Conservation (phyloP, 345 rosid genomes). For the Noccaea bulbosa region DNA sequence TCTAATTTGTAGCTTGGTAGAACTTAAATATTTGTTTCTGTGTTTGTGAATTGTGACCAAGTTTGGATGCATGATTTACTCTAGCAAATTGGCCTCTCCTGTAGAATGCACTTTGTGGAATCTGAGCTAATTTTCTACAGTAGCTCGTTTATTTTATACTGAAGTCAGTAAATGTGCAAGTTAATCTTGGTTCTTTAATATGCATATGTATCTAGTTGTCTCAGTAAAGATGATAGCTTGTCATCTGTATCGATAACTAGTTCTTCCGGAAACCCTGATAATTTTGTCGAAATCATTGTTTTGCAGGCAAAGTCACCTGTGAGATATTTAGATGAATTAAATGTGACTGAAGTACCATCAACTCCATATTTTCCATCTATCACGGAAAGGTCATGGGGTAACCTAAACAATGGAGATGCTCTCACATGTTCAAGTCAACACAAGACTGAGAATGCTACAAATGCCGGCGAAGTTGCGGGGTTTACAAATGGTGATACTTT, state of each 20-base stretch:
- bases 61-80: not conserved
- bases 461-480: constrained; percentile 20
- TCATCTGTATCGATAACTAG: not conserved
- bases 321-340: constrained; percentile 76
- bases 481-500: constrained; percentile 41
- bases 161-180: too few species aligned
- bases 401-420: constrained; percentile 39
- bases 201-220: not conserved
- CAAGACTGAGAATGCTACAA: constrained; percentile 30
- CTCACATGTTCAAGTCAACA: constrained; percentile 39
- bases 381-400: constrained; percentile 48
- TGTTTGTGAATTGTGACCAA: not conserved
- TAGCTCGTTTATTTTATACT: too few species aligned
- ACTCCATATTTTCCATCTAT: constrained; percentile 71
- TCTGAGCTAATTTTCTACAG: too few species aligned
- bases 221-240: constrained; percentile 21
- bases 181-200: too few species aligned
- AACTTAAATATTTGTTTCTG: not conserved
- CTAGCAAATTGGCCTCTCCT: too few species aligned
- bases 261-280: not conserved
- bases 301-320: constrained; percentile 82
- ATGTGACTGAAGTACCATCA: constrained; percentile 64
- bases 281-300: constrained; percentile 9
- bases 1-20: constrained; percentile 9
- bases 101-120: too few species aligned